Evolutionary conservation across 2,329 filamentous ascomycete species (phyloP), one percentile per base, ranked within the genome.

Genomic region (Pseudogymnoascus sp.): DNA sequence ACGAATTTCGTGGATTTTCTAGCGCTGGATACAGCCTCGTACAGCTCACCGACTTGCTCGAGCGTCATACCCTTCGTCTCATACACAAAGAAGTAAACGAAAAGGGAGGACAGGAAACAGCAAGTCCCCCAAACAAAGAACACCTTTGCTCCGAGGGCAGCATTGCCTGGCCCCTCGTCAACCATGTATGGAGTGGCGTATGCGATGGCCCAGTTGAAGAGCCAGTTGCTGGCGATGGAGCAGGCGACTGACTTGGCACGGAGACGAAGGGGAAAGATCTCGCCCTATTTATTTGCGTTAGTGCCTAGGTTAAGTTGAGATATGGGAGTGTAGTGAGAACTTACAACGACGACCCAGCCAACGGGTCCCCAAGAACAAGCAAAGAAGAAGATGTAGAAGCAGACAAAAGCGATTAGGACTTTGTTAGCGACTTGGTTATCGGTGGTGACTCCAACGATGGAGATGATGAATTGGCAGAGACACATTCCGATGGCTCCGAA

Each of bases 111-210:
- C 36, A 87, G 70, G 62, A 89, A 80, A 74, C 88, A 91, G 68
- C 89, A 89, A 3, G 86, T 82, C 14, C 89, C 89, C 89, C 89
- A 91, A 59, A 91, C 81, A 74, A 90, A 91, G 79, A 91, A 91
- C 46, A 91, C 84, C 69, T 86, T 87, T 42, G 86, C 79, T 3
- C 84, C 84, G 62, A 93, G 80, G 67, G 89, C 82, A 38, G 86
- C 87, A 56, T 88, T 85, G 12, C 87, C 86, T 0, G 78, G 74
- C 1, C 87, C 85, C 38, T 80, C 77, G 66, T 86, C 84, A 34
- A 92, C 88, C 79, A 95, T 84, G 74, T 89, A 93, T 0, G 90
- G 90, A 0, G 88, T 91, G 38, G 85, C 82, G 73, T 90, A 93
- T 61, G 88, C 87, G 66, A 95, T 92, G 59, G 83, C 88, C 71